Conservation (phyloP, 2,329 filamentous ascomycete genomes). For the Colletotrichum chlorophyti region DNA sequence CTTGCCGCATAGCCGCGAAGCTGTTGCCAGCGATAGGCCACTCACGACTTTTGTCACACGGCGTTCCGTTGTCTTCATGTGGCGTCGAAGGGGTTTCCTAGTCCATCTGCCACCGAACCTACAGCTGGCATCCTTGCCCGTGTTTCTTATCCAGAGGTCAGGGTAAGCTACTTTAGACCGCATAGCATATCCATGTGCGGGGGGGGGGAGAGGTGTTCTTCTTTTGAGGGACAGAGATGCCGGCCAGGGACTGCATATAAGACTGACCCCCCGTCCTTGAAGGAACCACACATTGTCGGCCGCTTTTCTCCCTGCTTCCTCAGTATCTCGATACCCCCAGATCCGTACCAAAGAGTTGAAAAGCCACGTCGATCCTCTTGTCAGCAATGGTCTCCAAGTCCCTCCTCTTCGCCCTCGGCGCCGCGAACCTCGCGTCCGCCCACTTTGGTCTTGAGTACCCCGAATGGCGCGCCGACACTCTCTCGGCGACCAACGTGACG, state of each 20-base stretch:
- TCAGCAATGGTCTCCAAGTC: slow-evolving; percentile 40
- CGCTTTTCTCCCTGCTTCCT: not conserved
- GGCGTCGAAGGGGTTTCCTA: slow-evolving; percentile 8
- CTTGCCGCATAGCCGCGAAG: not conserved
- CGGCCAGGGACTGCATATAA: no score
- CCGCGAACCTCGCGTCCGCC: slow-evolving; percentile 46
- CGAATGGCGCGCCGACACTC: slow-evolving; percentile 55
- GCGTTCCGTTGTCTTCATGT: not conserved
- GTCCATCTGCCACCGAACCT: not conserved
- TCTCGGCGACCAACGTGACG: slow-evolving; percentile 42
- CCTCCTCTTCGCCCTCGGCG: slow-evolving; percentile 41
- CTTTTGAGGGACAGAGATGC: no score
- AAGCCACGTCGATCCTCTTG: not conserved
- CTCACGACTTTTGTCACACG: not conserved
- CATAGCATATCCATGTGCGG: not conserved
- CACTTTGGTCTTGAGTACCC: slow-evolving; percentile 59
- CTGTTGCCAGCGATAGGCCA: not conserved
- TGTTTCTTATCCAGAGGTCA: not conserved
- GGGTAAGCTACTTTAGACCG: slow-evolving; percentile 6
- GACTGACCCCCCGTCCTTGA: no score
- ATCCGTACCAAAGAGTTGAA: not conserved
- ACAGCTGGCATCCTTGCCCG: slow-evolving; percentile 8
- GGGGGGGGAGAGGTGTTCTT: not conserved
- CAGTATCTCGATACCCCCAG: not conserved
- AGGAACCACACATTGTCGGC: no score